Conservation (phyloP, 768 basidiomycete species). For the Tricholoma bakamatsutake region DNA sequence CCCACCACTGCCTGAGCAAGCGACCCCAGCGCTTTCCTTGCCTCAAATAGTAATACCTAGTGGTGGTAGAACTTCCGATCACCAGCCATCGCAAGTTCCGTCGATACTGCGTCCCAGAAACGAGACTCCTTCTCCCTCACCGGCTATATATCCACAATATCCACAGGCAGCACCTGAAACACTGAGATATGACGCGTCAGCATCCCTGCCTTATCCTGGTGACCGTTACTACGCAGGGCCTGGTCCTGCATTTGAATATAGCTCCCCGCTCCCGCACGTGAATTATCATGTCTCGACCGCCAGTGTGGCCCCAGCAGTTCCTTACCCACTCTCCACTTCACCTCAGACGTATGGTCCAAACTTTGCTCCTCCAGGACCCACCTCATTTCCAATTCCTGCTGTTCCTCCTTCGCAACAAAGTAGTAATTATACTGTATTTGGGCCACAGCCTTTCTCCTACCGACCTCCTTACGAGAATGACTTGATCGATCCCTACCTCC, state of each 20-base stretch:
- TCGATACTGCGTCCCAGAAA: conserved; percentile 4
- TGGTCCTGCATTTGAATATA: background rate
- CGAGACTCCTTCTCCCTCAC: background rate
- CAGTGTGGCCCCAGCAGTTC: background rate
- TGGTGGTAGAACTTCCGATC: conserved; percentile 5
- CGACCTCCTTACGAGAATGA: conserved; percentile 13
- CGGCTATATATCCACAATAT: background rate
- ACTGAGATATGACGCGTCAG: background rate
- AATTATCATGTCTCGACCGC: background rate
- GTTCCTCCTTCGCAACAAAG: conserved; percentile 12
- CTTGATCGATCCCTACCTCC: conserved; percentile 37
- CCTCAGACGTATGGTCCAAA: conserved; percentile 3
- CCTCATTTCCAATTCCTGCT: conserved; percentile 28
- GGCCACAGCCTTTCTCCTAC: conserved; percentile 8
- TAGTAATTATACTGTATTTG: background rate
- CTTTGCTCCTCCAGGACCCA: conserved; percentile 6
- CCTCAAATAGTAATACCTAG: conserved; percentile 17
- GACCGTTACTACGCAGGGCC: background rate
- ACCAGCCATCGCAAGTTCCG: conserved; percentile 13
- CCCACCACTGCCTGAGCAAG: conserved; percentile 34
- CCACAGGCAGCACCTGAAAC: background rate
- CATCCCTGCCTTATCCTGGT: background rate
- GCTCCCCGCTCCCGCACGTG: background rate
- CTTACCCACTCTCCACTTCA: background rate
- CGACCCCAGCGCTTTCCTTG: conserved; percentile 10